Evolutionary conservation across 1,284 basidiomycete genomes (phyloP).

Genomic region (Puccinia horiana): DNA sequence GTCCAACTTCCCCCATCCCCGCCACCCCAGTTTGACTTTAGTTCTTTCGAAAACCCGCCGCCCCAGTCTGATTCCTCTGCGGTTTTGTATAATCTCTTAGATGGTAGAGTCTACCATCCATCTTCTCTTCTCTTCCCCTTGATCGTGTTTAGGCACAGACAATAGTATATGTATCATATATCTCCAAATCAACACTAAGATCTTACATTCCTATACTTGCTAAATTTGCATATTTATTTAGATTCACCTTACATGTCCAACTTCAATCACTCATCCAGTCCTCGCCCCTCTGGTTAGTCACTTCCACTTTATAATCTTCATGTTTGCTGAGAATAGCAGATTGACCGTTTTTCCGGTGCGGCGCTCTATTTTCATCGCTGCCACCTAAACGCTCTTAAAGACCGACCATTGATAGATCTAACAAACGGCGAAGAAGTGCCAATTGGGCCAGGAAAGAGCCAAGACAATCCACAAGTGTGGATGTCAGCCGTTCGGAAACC

Average conservation of each 20-base stretch:
- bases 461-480: background rate
- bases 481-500: background rate
- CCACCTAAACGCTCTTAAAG: no score
- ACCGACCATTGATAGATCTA: conserved; percentile 20
- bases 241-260: conserved; percentile 29
- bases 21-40: conserved; percentile 38
- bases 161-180: no score
- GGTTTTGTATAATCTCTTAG: conserved; percentile 6
- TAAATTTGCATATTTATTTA: background rate
- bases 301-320: background rate
- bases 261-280: background rate
- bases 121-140: background rate
- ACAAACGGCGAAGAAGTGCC: background rate
- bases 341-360: background rate
- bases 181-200: conserved; percentile 9
- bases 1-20: conserved; percentile 27
- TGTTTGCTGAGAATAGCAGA: background rate
- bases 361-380: background rate
- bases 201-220: background rate
- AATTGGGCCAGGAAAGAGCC: background rate
- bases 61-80: background rate
- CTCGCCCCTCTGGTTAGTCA: background rate
- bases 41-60: background rate
- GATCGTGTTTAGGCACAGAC: no score
- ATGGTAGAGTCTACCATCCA: conserved; percentile 12